Evolutionary conservation across 306 rosid genomes (phyloP), one percentile per base, ranked within the genome.

Genomic region (Corylus avellana): DNA sequence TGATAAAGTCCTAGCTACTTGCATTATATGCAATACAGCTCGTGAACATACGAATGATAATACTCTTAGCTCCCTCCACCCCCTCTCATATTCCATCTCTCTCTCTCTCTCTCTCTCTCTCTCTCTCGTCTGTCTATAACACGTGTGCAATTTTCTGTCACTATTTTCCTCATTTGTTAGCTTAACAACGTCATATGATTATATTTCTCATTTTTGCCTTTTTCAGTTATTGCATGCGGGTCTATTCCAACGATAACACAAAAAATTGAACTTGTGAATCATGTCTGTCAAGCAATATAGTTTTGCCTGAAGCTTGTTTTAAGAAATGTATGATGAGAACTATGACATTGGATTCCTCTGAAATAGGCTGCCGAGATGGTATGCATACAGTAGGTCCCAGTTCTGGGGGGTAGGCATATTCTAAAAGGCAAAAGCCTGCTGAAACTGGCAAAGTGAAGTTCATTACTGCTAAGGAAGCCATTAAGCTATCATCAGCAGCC

Each of bases 401-500:
- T 53, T 59, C 79, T 57, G 79, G 79, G 46, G 47, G 48, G 57
- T 82, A 46, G 20, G 75, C 75, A 75, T 77, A 64, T 75, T 80
- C 75, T 64, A 83, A 64, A 83, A 78, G 75, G 86, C 79, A 27
- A 70, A 84, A 56, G 64, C 50, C 75, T 63, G 68, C 69, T 77
- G 56, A 37, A 72, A 74, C 72, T 72, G 73, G 87, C 32, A 94
- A 90, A 85, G 96, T 89, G 73, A 92, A 88, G 86, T 89, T 58
- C 82, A 72, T 92, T 77, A 22, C 86, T 7, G 37, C 42, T 7
- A 92, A 87, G 32, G 98, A 94, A 90, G 96, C 77, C 79, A 73
- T 88, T 14, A 87, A 70, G 85, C 91, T 93, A 76, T 76, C 88
- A 22, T 78, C 76, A 6, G 79, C 79, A 74, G 63, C 79, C 18